A percentile compares a stretch with the other conserved stretches of the same genome.
Evolutionary conservation across 139 green algal species (phyloP).

Genomic region (Edaphochlamys debaryana): DNA sequence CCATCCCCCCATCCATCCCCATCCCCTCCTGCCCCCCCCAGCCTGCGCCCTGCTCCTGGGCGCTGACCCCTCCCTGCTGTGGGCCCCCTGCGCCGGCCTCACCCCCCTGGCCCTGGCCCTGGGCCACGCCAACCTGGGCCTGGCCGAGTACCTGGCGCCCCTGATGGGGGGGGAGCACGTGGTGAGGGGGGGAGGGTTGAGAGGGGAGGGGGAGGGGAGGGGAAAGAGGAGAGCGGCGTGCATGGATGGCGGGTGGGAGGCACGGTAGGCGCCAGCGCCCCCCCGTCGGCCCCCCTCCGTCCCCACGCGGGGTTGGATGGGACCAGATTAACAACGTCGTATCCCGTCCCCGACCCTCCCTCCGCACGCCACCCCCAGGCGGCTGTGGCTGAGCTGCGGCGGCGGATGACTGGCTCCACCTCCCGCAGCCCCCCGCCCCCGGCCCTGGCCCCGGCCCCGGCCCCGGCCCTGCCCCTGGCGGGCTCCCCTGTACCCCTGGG

Average conservation of each 20-base stretch:
- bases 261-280: no score
- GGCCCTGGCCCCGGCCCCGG: neutral
- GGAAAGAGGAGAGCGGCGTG: no score
- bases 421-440: neutral
- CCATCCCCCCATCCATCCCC: neutral
- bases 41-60: constrained; percentile 27
- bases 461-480: no score
- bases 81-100: neutral
- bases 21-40: neutral
- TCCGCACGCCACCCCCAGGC: no score
- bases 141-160: constrained; percentile 27
- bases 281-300: no score
- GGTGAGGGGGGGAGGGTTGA: neutral
- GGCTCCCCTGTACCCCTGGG: no score
- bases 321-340: no score
- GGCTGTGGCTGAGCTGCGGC: neutral
- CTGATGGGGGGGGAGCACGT: constrained; percentile 28
- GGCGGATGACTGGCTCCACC: neutral
- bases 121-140: constrained; percentile 15
- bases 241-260: no score
- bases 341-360: no score
- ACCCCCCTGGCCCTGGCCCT: constrained; percentile 9
- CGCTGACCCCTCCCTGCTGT: constrained; percentile 13
- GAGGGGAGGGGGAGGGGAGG: no score
- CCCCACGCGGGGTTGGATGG: no score